A percentile compares a stretch with the other conserved stretches of the same genome.
phyloP scores from a whole-genome alignment of 1,284 basidiomycete genomes.

The Apiotrichum brassicae region DNA sequence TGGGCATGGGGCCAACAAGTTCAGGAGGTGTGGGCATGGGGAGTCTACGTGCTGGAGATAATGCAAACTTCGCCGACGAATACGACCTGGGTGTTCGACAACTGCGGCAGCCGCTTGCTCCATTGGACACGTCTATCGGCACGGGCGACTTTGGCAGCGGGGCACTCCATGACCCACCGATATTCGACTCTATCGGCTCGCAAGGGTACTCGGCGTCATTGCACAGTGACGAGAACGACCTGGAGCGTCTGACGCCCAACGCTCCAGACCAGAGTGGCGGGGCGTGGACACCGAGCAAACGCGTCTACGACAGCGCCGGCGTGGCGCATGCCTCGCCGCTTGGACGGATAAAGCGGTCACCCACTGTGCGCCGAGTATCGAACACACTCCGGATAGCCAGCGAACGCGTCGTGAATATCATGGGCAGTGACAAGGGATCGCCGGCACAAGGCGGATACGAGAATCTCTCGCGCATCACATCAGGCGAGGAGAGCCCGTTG shows the following conservation, averaged over 20 bases:
- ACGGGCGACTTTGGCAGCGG: background rate
- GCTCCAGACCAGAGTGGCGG: conserved; percentile 1
- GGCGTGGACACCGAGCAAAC: conserved; percentile 6
- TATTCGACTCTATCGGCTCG: background rate
- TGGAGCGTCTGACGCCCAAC: conserved; percentile 6
- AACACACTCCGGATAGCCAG: conserved; percentile 49
- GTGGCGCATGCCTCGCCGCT: conserved; percentile 8
- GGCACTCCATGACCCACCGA: background rate
- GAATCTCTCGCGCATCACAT: conserved; percentile 20
- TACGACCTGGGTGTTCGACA: too few species aligned
- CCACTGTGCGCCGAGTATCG: conserved; percentile 35
- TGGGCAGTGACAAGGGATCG: conserved; percentile 51
- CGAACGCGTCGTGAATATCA: conserved; percentile 62
- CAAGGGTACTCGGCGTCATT: background rate
- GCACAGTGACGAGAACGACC: conserved; percentile 4
- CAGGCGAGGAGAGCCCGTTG: conserved; percentile 14
- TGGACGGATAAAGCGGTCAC: conserved; percentile 22
- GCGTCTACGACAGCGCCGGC: conserved; percentile 26
- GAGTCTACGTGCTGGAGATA: too few species aligned
- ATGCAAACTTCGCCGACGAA: too few species aligned
- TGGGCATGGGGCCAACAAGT: too few species aligned
- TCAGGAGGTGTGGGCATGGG: too few species aligned
- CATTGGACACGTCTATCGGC: background rate
- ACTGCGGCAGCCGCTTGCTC: background rate
- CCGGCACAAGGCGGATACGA: conserved; percentile 35